phyloP scores from a whole-genome alignment of 1,139 yeast genomes.

The Pichia sp. region DNA sequence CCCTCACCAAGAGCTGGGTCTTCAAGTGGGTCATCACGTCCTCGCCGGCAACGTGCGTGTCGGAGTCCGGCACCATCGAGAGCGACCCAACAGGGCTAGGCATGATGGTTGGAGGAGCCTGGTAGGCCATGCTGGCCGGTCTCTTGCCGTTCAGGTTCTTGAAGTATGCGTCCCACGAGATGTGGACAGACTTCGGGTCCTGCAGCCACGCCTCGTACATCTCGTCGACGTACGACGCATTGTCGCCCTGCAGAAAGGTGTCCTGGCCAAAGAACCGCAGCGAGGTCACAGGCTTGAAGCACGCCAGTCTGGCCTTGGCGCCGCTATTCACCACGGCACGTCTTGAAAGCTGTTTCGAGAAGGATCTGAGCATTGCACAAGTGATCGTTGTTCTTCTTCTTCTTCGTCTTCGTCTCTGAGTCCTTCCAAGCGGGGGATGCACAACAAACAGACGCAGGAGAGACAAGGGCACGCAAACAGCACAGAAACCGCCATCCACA shows the following conservation, averaged over 20 bases:
- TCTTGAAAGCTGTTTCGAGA: conserved; percentile 24
- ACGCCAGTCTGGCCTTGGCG: not conserved
- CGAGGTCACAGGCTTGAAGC: conserved; percentile 6
- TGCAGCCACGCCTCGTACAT: conserved; percentile 94
- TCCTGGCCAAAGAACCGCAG: conserved; percentile 41
- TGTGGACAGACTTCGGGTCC: conserved; percentile 89
- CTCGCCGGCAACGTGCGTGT: conserved; percentile 41
- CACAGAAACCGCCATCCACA: not conserved
- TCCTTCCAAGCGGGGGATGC: not conserved
- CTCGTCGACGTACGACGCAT: conserved; percentile 92
- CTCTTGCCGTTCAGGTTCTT: conserved; percentile 70
- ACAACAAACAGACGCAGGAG: not conserved
- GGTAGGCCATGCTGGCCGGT: conserved; percentile 72
- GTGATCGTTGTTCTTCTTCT: not conserved
- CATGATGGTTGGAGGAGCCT: conserved; percentile 86
- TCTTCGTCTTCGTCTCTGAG: not conserved
- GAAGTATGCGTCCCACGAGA: conserved; percentile 95
- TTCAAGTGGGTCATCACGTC: conserved; percentile 87
- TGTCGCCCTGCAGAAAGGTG: conserved; percentile 75
- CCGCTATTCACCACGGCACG: conserved; percentile 19
- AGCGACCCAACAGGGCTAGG: conserved; percentile 75
- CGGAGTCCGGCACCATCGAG: conserved; percentile 39
- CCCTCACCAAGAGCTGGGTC: conserved; percentile 93
- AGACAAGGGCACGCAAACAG: not conserved
- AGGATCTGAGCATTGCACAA: conserved; percentile 27